Conservation (phyloP, 164 flowering plant genomes). For the Tetracentron sinense region DNA sequence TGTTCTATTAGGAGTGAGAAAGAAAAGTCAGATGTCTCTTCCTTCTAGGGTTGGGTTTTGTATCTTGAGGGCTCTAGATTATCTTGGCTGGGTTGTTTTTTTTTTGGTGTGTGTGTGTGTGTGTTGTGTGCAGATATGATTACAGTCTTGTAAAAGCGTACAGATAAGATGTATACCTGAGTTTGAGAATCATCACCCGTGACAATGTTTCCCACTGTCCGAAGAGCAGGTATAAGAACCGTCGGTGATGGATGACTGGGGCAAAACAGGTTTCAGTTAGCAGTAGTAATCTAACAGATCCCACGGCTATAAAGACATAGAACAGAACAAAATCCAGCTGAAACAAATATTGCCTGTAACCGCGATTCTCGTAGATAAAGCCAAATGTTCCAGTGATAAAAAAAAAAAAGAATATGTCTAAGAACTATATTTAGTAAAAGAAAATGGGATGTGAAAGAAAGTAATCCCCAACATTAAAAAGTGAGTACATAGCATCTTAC, state of each 20-base stretch:
- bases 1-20: no score
- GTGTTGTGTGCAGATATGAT: neutral
- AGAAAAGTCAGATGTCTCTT: no score
- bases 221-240: conserved; percentile 63
- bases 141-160: neutral
- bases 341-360: no score
- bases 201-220: conserved; percentile 70
- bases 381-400: neutral
- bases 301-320: no score
- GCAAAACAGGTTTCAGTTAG: conserved; percentile 1
- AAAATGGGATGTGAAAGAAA: no score
- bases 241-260: conserved; percentile 52
- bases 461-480: neutral
- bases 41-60: no score
- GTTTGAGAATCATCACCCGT: conserved; percentile 70
- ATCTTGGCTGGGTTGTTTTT: no score
- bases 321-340: no score
- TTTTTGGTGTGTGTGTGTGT: no score
- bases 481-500: conserved; percentile 11
- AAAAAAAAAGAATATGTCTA: no score
- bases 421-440: neutral
- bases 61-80: no score
- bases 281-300: neutral
- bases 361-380: neutral
- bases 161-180: conserved; percentile 35